These are phyloP conservation scores for Wakefieldia striispora DNA, from an alignment of 768 basidiomycete genomes.

Conservation along the genomic window DNA sequence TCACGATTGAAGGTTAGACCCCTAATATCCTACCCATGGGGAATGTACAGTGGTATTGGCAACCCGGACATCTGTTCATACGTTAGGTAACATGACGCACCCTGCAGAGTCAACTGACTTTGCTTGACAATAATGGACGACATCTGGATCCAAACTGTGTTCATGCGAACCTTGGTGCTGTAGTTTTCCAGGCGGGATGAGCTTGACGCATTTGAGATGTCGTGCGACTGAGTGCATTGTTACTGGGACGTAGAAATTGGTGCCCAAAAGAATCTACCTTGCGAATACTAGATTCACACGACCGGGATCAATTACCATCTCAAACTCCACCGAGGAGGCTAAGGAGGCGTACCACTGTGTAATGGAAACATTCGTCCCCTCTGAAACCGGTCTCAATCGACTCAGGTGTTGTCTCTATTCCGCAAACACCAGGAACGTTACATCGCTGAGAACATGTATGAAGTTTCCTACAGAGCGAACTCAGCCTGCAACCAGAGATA, in stretches of 20 bases:
- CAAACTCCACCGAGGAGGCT: background rate
- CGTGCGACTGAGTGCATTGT: constrained; percentile 39
- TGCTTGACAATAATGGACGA: constrained; percentile 54
- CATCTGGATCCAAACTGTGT: constrained; percentile 42
- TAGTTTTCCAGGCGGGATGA: constrained; percentile 41
- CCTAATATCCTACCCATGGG: constrained; percentile 41
- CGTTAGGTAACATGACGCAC: background rate
- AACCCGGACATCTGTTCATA: constrained; percentile 45
- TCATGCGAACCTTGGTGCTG: constrained; percentile 46
- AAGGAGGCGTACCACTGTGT: constrained; percentile 49
- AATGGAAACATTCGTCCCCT: constrained; percentile 60
- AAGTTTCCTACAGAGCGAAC: constrained; percentile 34
- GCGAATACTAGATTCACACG: constrained; percentile 42
- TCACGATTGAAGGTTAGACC: background rate
- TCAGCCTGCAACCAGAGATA: constrained; percentile 2
- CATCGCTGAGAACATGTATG: constrained; percentile 49
- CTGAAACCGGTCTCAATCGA: constrained; percentile 62
- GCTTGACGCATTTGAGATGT: constrained; percentile 47
- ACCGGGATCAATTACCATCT: background rate
- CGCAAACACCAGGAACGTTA: constrained; percentile 48
- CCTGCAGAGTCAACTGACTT: constrained; percentile 30
- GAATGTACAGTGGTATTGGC: constrained; percentile 57
- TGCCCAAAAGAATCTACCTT: constrained; percentile 35
- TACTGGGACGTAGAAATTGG: no score
- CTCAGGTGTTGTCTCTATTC: constrained; percentile 55